Evolutionary conservation across 2,329 filamentous ascomycete species (phyloP).

Genomic region (Epichloe scottii): DNA sequence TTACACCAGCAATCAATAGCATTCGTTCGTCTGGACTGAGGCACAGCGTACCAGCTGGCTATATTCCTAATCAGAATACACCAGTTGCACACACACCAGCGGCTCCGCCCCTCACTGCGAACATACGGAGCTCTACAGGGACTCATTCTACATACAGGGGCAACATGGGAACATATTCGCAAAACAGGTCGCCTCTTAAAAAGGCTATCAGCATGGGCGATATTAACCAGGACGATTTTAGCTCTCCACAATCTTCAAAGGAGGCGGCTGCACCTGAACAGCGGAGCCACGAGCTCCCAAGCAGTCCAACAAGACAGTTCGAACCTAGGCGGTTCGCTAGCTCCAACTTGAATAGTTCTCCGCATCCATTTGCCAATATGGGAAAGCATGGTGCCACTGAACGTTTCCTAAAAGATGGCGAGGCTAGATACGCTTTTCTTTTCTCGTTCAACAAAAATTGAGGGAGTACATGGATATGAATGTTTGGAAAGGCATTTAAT

Average conservation of each 20-base stretch:
- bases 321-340: constrained; percentile 17
- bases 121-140: constrained; percentile 11
- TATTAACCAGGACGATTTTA: constrained; percentile 28
- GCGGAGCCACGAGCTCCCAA: constrained; percentile 23
- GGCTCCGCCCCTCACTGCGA: constrained; percentile 13
- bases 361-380: constrained; percentile 28
- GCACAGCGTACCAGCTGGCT: constrained; percentile 23
- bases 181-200: constrained; percentile 71
- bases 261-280: constrained; percentile 50
- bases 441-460: neutral
- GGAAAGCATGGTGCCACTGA: constrained; percentile 26
- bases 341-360: constrained; percentile 12
- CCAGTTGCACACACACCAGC: constrained; percentile 10
- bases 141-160: constrained; percentile 43
- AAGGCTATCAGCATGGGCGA: constrained; percentile 58
- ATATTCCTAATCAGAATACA: constrained; percentile 7
- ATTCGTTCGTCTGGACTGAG: constrained; percentile 17
- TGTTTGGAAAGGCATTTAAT: constrained; percentile 1
- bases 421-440: neutral
- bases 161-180: constrained; percentile 66
- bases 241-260: constrained; percentile 44
- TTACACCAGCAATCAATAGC: constrained; percentile 17
- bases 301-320: constrained; percentile 28
- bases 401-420: constrained; percentile 23
- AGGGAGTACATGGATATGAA: neutral